A percentile compares a stretch with the other conserved stretches of the same genome.
phyloP scores from a whole-genome alignment of 331 rosid genomes.

The Spiraea crenata region DNA sequence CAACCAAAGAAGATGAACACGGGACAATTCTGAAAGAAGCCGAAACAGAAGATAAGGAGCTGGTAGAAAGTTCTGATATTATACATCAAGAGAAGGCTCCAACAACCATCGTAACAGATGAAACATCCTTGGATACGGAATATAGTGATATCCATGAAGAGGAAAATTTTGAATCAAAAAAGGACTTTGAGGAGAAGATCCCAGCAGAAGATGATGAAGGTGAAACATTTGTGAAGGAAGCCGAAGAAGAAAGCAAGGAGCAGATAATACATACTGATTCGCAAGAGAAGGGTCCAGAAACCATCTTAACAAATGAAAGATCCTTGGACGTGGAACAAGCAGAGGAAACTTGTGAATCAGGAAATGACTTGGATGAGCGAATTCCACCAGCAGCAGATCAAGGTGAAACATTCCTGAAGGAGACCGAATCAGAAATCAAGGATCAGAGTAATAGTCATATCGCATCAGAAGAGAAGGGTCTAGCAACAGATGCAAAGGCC shows the following conservation, averaged over 20 bases:
- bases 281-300: not conserved
- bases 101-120: constrained; percentile 13
- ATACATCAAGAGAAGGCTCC: constrained; percentile 7
- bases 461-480: constrained; percentile 17
- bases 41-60: constrained; percentile 14
- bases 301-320: constrained; percentile 2
- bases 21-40: constrained; percentile 13
- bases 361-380: constrained; percentile 2
- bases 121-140: not conserved
- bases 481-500: not conserved
- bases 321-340: not conserved
- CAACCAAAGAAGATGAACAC: constrained; percentile 5
- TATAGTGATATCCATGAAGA: constrained; percentile 1
- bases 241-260: constrained; percentile 20
- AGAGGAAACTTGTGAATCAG: not conserved
- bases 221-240: constrained; percentile 15
- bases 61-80: not conserved
- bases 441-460: not conserved
- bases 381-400: constrained; percentile 6
- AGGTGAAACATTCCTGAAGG: constrained; percentile 10
- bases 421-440: constrained; percentile 9
- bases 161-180: not conserved
- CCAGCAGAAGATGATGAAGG: not conserved
- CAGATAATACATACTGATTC: not conserved
- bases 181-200: constrained; percentile 3